Evolutionary conservation across 2,329 filamentous ascomycete genomes (phyloP), one percentile per base, ranked within the genome.

Genomic region (Penicillium sp.): DNA sequence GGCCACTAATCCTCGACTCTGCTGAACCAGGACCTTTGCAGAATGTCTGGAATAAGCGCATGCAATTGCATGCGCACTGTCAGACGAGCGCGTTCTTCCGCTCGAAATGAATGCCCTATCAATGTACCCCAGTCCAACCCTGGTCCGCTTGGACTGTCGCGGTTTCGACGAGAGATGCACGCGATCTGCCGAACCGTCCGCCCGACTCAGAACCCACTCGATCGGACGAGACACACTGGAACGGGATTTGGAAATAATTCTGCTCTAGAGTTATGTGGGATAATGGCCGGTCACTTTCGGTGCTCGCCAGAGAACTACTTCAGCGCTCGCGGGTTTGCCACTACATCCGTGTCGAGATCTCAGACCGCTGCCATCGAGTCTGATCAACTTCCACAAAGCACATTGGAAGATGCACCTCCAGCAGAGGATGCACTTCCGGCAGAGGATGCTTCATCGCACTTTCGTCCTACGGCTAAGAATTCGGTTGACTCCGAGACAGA

Each of bases 11-110:
- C 4, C 15, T 9, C 8, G 33, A 20, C 33, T 20, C 33, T 37
- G 7, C 23, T 15, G 23, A 35, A 47, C 18, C 20, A 18, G 10
- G 24, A 20, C 20, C 32, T 33, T 20, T 31, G 20, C 47, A 53
- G 25, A n/a, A 57, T 59, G 57, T 33, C 41, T 27, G 46, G 50
- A 29, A 46, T 47, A 15, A 48, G 42, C 31, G 44, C 50, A 39
- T 50, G 35, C 24, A 33, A 37, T 6, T 33, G 44, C 25, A 37
- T 52, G 15, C 52, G 49, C 23, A 38, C 35, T 29, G 23, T 54
- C 13, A 49, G 43, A 18, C 47, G 32, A 27, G 25, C 28, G 13
- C 23, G 29, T 9, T 1, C 18, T 18, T 15, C 23, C 3, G 8
- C n/a, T 8, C 38, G 10, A 47, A 44, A 46, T 32, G 39, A 41